These are phyloP conservation scores for Phytophthora palmivora DNA, from an alignment of 352 stramenopile genomes.

Conservation along the genomic window DNA sequence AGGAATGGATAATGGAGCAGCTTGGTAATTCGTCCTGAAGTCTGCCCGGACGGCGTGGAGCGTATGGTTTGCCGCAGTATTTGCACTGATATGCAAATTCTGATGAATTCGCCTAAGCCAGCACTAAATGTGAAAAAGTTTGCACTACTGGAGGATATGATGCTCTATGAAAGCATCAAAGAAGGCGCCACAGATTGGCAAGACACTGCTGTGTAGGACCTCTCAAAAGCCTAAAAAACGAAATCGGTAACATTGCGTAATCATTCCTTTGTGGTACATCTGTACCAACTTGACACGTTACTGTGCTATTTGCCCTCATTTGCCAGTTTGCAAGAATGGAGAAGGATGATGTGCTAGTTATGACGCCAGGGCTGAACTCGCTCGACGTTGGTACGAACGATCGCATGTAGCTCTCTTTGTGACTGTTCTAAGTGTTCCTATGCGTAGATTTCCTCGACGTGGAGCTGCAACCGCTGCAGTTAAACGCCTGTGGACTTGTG, in stretches of 20 bases:
- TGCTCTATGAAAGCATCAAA: slow-evolving; percentile 27
- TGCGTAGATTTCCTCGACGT: slow-evolving; percentile 25
- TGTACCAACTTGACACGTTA: too few species aligned
- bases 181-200: slow-evolving; percentile 32
- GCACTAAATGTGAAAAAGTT: slow-evolving; percentile 27
- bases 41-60: slow-evolving; percentile 34
- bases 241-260: too few species aligned
- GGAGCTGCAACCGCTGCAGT: slow-evolving; percentile 23
- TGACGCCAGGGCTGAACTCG: slow-evolving; percentile 5
- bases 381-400: slow-evolving; percentile 25
- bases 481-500: slow-evolving; percentile 18
- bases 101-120: slow-evolving; percentile 10
- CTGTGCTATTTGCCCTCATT: slow-evolving; percentile 1
- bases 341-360: neutral
- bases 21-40: slow-evolving; percentile 32
- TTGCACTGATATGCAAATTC: slow-evolving; percentile 37
- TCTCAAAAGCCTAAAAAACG: neutral
- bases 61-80: slow-evolving; percentile 38
- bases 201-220: slow-evolving; percentile 11
- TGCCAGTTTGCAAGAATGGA: slow-evolving; percentile 1
- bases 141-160: slow-evolving; percentile 32
- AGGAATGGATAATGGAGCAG: neutral
- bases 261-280: too few species aligned
- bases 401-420: neutral
- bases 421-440: too few species aligned